These are phyloP conservation scores for Pseudozyma sp. DNA, from an alignment of 1,284 basidiomycete genomes.

Conservation along the genomic window DNA sequence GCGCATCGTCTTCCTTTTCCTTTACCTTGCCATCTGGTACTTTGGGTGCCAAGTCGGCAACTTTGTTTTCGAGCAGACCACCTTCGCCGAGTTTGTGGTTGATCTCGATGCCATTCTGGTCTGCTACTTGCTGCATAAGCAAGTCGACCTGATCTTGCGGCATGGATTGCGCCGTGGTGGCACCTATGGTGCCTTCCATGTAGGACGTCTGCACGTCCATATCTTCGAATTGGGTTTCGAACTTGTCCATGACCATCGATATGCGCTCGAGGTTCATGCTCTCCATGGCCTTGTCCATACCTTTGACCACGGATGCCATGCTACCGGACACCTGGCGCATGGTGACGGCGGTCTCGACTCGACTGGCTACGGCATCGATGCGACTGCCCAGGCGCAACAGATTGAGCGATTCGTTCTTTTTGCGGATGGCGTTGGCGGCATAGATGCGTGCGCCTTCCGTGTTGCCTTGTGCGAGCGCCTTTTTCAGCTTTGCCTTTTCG, in stretches of 20 bases:
- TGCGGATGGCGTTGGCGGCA: slow-evolving; percentile 96
- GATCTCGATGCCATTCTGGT: slow-evolving; percentile 95
- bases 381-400: slow-evolving; percentile 70
- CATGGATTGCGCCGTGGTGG: slow-evolving; percentile 89
- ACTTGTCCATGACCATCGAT: slow-evolving; percentile 98
- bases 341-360: slow-evolving; percentile 99
- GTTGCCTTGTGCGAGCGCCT: slow-evolving; percentile 95
- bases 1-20: slow-evolving; percentile 74
- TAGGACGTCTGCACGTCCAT: slow-evolving; percentile 97
- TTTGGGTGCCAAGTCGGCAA: slow-evolving; percentile 60
- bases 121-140: slow-evolving; percentile 92
- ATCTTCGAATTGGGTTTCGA: slow-evolving; percentile 95
- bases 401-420: slow-evolving; percentile 95
- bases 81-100: slow-evolving; percentile 86
- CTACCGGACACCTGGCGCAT: slow-evolving; percentile 88
- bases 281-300: slow-evolving; percentile 99
- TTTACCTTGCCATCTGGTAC: slow-evolving; percentile 35
- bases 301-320: slow-evolving; percentile 95
- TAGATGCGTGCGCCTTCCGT: slow-evolving; percentile 98
- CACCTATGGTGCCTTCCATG: slow-evolving; percentile 96
- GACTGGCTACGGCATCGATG: slow-evolving; percentile 94
- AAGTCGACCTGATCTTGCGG: slow-evolving; percentile 97
- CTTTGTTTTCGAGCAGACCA: slow-evolving; percentile 75
- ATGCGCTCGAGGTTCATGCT: slow-evolving; percentile 98
- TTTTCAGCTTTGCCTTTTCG: slow-evolving; percentile 68